Conservation (phyloP, 1,284 basidiomycete genomes). For the Ganoderma multipileum region DNA sequence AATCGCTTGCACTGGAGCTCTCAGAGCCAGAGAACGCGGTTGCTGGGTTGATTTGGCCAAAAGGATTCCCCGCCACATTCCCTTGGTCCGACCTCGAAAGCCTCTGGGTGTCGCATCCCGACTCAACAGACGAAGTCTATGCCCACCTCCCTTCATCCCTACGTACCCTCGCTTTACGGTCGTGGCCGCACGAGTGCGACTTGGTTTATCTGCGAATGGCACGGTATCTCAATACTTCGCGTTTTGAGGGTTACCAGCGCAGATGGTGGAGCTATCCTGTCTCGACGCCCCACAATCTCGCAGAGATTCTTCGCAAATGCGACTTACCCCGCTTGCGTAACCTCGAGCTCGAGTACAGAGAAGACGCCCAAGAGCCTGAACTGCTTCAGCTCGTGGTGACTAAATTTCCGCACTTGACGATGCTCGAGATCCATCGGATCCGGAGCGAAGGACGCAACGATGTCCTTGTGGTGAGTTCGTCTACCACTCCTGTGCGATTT, state of each 20-base stretch:
- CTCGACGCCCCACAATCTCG: not conserved
- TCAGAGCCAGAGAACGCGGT: not conserved
- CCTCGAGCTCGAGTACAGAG: not conserved
- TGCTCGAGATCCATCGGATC: not conserved
- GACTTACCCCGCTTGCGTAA: not conserved
- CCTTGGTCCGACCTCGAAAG: conserved; percentile 2
- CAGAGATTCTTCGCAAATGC: not conserved
- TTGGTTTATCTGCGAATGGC: not conserved
- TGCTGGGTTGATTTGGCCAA: not conserved
- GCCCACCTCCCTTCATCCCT: not conserved
- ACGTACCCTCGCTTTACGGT: not conserved
- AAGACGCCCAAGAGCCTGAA: not conserved
- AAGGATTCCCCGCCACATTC: not conserved
- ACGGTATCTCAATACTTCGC: not conserved
- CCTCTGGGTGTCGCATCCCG: not conserved
- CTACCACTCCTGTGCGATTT: not conserved
- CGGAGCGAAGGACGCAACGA: not conserved
- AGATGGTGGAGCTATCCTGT: not conserved
- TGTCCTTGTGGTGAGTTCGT: not conserved
- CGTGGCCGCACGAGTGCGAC: not conserved
- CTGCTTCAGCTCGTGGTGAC: not conserved
- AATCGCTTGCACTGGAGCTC: not conserved
- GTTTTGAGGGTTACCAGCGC: not conserved
- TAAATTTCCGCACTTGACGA: not conserved
- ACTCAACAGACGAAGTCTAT: not conserved